Conservation (phyloP, 1,284 basidiomycete species). For the Bjerkandera adusta region DNA sequence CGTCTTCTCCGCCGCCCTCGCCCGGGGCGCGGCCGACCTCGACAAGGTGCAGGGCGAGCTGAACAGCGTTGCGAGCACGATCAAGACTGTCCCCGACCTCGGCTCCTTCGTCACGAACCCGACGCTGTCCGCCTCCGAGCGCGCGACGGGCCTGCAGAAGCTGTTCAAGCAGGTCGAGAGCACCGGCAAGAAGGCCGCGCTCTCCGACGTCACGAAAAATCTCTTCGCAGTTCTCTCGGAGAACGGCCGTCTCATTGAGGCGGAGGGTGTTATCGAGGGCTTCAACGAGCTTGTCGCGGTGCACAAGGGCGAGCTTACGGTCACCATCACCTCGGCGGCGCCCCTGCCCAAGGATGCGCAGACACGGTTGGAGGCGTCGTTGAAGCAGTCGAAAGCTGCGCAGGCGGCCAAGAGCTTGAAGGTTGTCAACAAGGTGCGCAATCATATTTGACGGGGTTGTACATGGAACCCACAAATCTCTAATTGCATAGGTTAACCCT, state of each 20-base stretch:
- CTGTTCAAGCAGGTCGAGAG: conserved; percentile 65
- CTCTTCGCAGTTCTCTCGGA: conserved; percentile 89
- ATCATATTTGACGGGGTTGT: conserved; percentile 1
- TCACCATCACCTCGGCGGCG: conserved; percentile 87
- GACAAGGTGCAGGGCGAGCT: conserved; percentile 86
- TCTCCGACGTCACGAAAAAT: conserved; percentile 90
- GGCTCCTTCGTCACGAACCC: conserved; percentile 82
- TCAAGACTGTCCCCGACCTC: conserved; percentile 66
- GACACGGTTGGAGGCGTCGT: conserved; percentile 73
- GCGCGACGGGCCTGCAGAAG: conserved; percentile 64
- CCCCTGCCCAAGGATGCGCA: conserved; percentile 76
- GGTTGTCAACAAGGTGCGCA: conserved; percentile 79
- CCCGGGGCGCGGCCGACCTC: conserved; percentile 78
- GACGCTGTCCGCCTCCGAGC: conserved; percentile 82
- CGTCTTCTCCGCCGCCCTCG: conserved; percentile 87
- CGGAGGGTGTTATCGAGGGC: conserved; percentile 85
- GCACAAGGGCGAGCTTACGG: conserved; percentile 92
- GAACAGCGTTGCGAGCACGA: conserved; percentile 60
- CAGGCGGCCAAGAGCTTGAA: conserved; percentile 85
- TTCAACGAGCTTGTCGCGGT: conserved; percentile 90
- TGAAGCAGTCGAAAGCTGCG: conserved; percentile 84
- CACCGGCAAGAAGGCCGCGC: conserved; percentile 60
- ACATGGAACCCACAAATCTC: no score
- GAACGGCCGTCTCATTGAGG: conserved; percentile 89
- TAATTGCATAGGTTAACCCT: conserved; percentile 72